phyloP scores from a whole-genome alignment of 176 grass and related monocot genomes.

The Phragmites australis region DNA sequence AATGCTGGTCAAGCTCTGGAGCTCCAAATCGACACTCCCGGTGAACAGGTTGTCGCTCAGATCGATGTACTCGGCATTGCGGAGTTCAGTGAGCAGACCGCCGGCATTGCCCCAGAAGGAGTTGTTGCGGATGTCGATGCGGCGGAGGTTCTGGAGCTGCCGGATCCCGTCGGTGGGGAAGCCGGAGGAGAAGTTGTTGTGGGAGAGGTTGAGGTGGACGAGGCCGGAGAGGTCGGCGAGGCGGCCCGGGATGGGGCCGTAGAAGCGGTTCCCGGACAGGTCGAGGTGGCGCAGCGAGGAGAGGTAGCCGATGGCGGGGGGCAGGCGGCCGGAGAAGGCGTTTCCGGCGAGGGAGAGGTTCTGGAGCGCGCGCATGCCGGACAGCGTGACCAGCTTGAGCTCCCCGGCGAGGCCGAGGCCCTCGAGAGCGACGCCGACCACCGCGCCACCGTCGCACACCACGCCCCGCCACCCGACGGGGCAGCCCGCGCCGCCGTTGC shows the following conservation, averaged over 20 bases:
- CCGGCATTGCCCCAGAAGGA: slow-evolving; percentile 74
- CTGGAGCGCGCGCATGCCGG: slow-evolving; percentile 55
- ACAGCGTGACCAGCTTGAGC: slow-evolving; percentile 77
- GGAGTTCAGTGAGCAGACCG: slow-evolving; percentile 63
- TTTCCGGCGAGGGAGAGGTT: slow-evolving; percentile 89
- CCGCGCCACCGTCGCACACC: slow-evolving; percentile 64
- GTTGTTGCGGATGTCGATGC: slow-evolving; percentile 79
- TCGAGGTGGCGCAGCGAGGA: slow-evolving; percentile 75
- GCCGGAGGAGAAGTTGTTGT: slow-evolving; percentile 81
- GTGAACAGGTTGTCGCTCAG: slow-evolving; percentile 83
- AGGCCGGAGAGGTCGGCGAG: slow-evolving; percentile 74
- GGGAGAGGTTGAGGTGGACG: slow-evolving; percentile 86
- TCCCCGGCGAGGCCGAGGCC: slow-evolving; percentile 80
- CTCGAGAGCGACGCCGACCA: slow-evolving; percentile 65
- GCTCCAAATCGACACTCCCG: slow-evolving; percentile 55
- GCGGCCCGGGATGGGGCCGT: slow-evolving; percentile 77
- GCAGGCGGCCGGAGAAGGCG: slow-evolving; percentile 92
- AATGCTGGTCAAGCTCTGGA: slow-evolving; percentile 54
- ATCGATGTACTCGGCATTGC: slow-evolving; percentile 77
- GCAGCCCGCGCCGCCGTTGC: slow-evolving; percentile 39
- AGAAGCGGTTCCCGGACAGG: slow-evolving; percentile 88
- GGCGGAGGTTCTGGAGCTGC: slow-evolving; percentile 92
- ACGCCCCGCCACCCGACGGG: slow-evolving; percentile 67
- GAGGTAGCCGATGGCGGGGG: slow-evolving; percentile 72
- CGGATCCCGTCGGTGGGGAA: slow-evolving; percentile 75